These are phyloP conservation scores for Colletotrichum sp. DNA, from an alignment of 2,329 filamentous ascomycete species.

Conservation along the genomic window DNA sequence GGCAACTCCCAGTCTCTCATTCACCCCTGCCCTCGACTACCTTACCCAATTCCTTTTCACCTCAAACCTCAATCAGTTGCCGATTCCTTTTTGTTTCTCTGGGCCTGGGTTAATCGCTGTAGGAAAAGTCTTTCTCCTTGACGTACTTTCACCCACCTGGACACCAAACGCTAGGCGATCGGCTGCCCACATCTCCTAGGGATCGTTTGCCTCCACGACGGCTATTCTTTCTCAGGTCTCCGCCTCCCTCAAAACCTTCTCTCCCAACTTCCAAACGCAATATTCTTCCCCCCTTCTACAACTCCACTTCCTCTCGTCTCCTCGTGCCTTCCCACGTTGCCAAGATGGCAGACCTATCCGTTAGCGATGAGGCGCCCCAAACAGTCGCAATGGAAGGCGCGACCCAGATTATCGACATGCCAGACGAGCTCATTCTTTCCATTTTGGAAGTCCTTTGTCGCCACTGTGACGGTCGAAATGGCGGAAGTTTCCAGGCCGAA, in stretches of 20 bases:
- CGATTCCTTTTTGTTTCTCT: too few relatives aligned
- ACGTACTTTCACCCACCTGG: neutral
- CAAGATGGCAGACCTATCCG: neutral
- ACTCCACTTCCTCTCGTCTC: rapidly evolving
- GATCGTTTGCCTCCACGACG: neutral
- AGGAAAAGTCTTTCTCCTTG: too few relatives aligned
- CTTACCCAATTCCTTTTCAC: too few relatives aligned
- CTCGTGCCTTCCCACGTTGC: neutral
- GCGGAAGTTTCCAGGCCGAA: neutral
- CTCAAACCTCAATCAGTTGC: too few relatives aligned
- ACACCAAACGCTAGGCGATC: neutral
- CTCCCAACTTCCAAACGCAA: neutral
- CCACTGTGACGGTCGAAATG: neutral
- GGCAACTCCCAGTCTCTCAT: too few relatives aligned
- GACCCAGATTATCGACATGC: neutral
- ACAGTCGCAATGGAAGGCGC: neutral
- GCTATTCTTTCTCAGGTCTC: neutral
- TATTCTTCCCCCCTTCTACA: rapidly evolving
- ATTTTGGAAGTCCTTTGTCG: neutral
- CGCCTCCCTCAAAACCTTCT: too few relatives aligned
- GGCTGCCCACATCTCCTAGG: neutral
- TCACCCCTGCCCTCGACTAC: too few relatives aligned
- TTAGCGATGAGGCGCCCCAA: neutral
- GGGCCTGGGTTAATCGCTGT: too few relatives aligned
- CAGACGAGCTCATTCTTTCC: neutral